A percentile compares a stretch with the other conserved stretches of the same genome.
phyloP scores from a whole-genome alignment of 106 monocot species.

The Apostasia shenzhenica region DNA sequence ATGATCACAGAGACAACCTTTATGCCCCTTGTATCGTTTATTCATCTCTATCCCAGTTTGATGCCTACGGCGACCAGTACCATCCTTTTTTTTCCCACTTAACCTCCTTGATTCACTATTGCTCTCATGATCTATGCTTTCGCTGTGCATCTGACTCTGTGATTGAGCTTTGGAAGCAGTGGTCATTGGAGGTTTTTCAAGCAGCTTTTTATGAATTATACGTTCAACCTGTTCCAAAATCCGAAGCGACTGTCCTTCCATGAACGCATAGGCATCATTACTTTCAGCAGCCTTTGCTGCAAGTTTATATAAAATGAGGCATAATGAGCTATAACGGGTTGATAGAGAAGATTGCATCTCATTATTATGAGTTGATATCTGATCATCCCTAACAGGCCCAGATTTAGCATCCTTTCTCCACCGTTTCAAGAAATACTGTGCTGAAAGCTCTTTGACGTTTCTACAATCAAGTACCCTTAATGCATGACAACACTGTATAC shows the following conservation, averaged over 20 bases:
- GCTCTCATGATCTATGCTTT: slow-evolving; percentile 1
- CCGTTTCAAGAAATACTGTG: slow-evolving; percentile 5
- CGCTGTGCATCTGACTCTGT: background rate
- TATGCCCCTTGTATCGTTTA: slow-evolving; percentile 4
- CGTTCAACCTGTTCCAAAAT: slow-evolving; percentile 8
- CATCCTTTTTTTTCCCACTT: slow-evolving; percentile 8
- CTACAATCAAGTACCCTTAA: slow-evolving; percentile 11
- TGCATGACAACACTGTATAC: slow-evolving; percentile 9
- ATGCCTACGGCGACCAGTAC: background rate
- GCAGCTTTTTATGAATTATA: slow-evolving; percentile 3
- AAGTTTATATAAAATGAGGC: slow-evolving; percentile 5
- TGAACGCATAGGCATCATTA: background rate
- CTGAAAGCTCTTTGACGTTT: slow-evolving; percentile 6
- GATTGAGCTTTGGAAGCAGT: background rate
- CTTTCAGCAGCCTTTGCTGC: slow-evolving; percentile 4
- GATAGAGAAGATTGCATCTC: background rate
- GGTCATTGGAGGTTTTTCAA: slow-evolving; percentile 3
- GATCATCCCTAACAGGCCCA: slow-evolving; percentile 2
- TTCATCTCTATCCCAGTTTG: slow-evolving; percentile 1
- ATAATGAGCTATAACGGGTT: slow-evolving; percentile 4
- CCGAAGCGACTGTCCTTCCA: background rate
- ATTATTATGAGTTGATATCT: background rate
- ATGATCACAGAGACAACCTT: background rate
- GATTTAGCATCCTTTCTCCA: slow-evolving; percentile 12
- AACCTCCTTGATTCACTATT: slow-evolving; percentile 3